phyloP scores from a whole-genome alignment of 1,139 yeast species.

The Blastobotrys serpentis region DNA sequence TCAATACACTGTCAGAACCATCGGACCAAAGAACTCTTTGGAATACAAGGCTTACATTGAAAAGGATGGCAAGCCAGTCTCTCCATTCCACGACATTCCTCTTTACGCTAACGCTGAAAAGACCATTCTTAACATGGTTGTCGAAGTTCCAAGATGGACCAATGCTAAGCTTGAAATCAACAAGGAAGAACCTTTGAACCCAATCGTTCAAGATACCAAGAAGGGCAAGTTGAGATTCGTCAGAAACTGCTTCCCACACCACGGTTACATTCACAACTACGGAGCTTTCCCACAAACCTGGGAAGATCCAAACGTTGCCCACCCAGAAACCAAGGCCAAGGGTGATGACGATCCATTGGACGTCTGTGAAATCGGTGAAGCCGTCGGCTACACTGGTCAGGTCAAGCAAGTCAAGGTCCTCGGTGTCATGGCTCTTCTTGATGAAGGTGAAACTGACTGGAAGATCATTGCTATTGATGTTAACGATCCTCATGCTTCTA shows the following conservation, averaged over 20 bases:
- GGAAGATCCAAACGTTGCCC: conserved; percentile 64
- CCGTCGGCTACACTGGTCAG: conserved; percentile 67
- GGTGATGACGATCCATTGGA: conserved; percentile 98
- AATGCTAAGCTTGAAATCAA: conserved; percentile 91
- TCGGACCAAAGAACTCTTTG: conserved; percentile 88
- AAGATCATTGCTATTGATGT: conserved; percentile 83
- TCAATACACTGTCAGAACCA: conserved; percentile 52
- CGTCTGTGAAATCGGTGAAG: conserved; percentile 86
- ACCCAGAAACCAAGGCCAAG: conserved; percentile 51
- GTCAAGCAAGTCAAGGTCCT: conserved; percentile 82
- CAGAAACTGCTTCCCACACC: conserved; percentile 92
- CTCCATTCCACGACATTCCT: conserved; percentile 84
- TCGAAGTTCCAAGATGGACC: conserved; percentile 95
- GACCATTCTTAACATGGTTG: conserved; percentile 79
- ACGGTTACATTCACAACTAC: conserved; percentile 93
- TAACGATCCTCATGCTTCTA: conserved; percentile 73
- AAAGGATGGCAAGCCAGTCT: conserved; percentile 64
- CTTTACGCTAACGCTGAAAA: conserved; percentile 61
- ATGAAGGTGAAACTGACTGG: conserved; percentile 99
- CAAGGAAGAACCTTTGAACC: conserved; percentile 72
- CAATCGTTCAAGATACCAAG: conserved; percentile 90
- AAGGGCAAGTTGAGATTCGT: conserved; percentile 84
- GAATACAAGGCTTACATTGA: conserved; percentile 83
- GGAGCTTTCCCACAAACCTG: conserved; percentile 99
- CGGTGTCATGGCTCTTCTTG: conserved; percentile 91